phyloP scores from a whole-genome alignment of 805 yeast species.

The Kazachstania africana region DNA sequence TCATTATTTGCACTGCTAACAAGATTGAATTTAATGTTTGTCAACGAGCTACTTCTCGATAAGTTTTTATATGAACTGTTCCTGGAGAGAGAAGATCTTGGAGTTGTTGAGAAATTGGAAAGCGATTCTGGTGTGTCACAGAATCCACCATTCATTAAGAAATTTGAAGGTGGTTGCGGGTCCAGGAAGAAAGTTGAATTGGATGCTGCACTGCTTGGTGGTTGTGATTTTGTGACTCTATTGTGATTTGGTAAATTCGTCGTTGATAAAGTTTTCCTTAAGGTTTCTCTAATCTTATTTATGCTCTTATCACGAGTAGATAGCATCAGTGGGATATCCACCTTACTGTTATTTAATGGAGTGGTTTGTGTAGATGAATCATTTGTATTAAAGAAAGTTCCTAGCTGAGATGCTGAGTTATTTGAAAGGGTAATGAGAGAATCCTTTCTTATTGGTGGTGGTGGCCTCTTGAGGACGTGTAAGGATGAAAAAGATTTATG shows the following conservation, averaged over 20 bases:
- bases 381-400: not conserved
- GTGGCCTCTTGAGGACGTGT: constrained; percentile 3
- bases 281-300: constrained; percentile 10
- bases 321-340: not conserved
- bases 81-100: constrained; percentile 17
- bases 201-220: not conserved
- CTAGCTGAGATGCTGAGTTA: constrained; percentile 1
- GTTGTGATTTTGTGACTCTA: not conserved
- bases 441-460: too few species aligned
- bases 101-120: constrained; percentile 21
- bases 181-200: constrained; percentile 23
- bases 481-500: constrained; percentile 15
- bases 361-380: not conserved
- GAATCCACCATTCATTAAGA: constrained; percentile 25
- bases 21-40: too few species aligned
- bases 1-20: too few species aligned
- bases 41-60: not conserved
- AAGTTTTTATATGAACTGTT: constrained; percentile 6
- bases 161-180: constrained; percentile 20
- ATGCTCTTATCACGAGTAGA: not conserved
- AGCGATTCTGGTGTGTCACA: constrained; percentile 23
- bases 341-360: not conserved
- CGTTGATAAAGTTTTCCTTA: constrained; percentile 19
- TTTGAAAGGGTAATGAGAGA: constrained; percentile 2
- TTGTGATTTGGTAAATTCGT: constrained; percentile 4